These are phyloP conservation scores for Hirsutella rhossiliensis DNA, from an alignment of 2,329 filamentous ascomycete species.

Conservation along the genomic window DNA sequence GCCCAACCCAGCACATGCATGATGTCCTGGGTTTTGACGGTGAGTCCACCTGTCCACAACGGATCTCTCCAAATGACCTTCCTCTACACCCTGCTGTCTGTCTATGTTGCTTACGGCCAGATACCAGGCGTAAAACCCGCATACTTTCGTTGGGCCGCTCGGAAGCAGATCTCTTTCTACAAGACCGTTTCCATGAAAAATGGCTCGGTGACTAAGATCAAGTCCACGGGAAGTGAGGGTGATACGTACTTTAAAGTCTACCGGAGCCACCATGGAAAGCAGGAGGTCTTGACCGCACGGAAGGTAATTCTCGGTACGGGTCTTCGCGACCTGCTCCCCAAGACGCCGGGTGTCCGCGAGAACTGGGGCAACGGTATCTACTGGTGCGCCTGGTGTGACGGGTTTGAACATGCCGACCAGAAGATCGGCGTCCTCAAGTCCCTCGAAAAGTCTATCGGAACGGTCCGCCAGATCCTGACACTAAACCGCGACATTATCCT, in stretches of 20 bases:
- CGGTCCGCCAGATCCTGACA: slow-evolving; percentile 39
- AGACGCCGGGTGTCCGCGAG: slow-evolving; percentile 39
- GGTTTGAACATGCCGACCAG: slow-evolving; percentile 48
- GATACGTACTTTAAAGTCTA: slow-evolving; percentile 32
- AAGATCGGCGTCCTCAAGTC: slow-evolving; percentile 38
- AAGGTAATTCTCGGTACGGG: slow-evolving; percentile 48
- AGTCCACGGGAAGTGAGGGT: slow-evolving; percentile 15
- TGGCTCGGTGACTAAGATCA: slow-evolving; percentile 35
- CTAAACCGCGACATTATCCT: slow-evolving; percentile 43
- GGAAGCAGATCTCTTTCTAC: slow-evolving; percentile 39
- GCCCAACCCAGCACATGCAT: slow-evolving; percentile 43
- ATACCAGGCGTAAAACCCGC: slow-evolving; percentile 33
- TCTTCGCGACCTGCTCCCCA: slow-evolving; percentile 39
- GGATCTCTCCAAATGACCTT: too few relatives aligned
- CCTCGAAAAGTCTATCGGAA: slow-evolving; percentile 28
- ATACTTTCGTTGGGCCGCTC: slow-evolving; percentile 41
- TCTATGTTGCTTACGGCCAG: background rate
- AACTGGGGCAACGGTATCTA: slow-evolving; percentile 48
- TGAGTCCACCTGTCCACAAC: slow-evolving; percentile 19
- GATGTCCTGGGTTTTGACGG: slow-evolving; percentile 49
- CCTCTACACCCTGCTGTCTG: too few relatives aligned
- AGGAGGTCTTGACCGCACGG: slow-evolving; percentile 27
- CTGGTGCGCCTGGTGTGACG: slow-evolving; percentile 56
- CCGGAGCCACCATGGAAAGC: slow-evolving; percentile 5
- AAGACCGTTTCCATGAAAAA: slow-evolving; percentile 36